Conservation (phyloP, 768 basidiomycete species). For the Strobilomyces dryophilus region DNA sequence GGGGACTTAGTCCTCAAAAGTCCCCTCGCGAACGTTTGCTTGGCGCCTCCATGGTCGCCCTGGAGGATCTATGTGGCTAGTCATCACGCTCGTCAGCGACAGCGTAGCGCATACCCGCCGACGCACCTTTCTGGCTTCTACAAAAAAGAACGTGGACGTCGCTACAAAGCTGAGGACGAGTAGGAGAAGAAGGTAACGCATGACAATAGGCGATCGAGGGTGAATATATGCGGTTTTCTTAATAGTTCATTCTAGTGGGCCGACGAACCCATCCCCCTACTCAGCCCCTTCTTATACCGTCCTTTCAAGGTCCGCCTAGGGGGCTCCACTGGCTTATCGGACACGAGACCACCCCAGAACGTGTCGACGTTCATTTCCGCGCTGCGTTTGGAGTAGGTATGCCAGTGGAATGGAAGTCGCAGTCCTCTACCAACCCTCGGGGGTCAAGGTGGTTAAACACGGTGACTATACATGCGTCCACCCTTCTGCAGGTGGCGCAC, state of each 20-base stretch:
- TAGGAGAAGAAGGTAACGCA: conserved; percentile 28
- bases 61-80: conserved; percentile 21
- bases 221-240: conserved; percentile 11
- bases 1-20: conserved; percentile 28
- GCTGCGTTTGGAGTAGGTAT: conserved; percentile 1
- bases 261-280: conserved; percentile 3
- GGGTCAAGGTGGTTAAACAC: neutral
- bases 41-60: conserved; percentile 1
- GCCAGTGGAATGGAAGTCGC: conserved; percentile 18
- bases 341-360: conserved; percentile 26
- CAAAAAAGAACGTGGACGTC: conserved; percentile 28
- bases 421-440: neutral
- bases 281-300: conserved; percentile 22
- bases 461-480: neutral
- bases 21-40: conserved; percentile 14
- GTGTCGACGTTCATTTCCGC: conserved; percentile 25
- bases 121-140: conserved; percentile 26
- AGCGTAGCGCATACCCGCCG: neutral
- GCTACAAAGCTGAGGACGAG: conserved; percentile 28
- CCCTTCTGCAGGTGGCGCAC: too few species aligned
- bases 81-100: conserved; percentile 7
- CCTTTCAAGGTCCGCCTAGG: conserved; percentile 21
- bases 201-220: conserved; percentile 2
- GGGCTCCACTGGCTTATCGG: conserved; percentile 1
- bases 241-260: conserved; percentile 30